Percentiles rank a stretch among this genome's conserved stretches.
Conservation (phyloP, 2,329 filamentous ascomycete species). For the Penicillium thymicola region DNA sequence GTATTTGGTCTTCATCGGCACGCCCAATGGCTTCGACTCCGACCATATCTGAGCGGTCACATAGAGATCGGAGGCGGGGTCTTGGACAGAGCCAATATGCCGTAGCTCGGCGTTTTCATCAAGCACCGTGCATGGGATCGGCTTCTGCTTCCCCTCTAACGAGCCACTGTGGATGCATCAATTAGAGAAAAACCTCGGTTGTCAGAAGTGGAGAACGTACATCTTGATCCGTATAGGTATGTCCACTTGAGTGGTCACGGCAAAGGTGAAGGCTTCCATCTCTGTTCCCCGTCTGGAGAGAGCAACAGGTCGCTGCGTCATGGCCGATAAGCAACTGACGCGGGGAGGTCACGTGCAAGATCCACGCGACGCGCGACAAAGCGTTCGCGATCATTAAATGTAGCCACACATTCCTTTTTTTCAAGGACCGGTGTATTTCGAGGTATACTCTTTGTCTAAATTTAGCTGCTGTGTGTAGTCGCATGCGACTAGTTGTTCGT, state of each 20-base stretch:
- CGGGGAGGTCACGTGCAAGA: conserved; percentile 12
- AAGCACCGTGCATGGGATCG: conserved; percentile 72
- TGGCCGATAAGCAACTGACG: conserved; percentile 7
- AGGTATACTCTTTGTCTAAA: not conserved
- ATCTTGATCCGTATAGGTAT: conserved; percentile 65
- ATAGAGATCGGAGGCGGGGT: conserved; percentile 82
- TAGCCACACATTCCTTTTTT: not conserved
- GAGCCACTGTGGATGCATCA: conserved; percentile 55
- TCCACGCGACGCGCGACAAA: conserved; percentile 11
- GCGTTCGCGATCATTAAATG: not conserved
- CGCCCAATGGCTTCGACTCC: conserved; percentile 89
- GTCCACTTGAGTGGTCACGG: conserved; percentile 78
- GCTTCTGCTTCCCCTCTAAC: conserved; percentile 73
- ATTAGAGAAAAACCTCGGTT: not conserved
- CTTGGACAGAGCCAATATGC: conserved; percentile 82
- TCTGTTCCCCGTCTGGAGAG: not conserved
- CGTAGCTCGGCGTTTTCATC: conserved; percentile 75
- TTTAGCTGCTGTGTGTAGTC: not conserved
- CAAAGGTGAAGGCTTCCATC: conserved; percentile 97
- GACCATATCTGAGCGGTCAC: conserved; percentile 93
- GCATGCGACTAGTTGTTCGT: not conserved
- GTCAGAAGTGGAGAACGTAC: conserved; percentile 42
- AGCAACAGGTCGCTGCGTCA: conserved; percentile 5
- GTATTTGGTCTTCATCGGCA: conserved; percentile 89
- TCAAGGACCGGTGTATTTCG: not conserved